These are phyloP conservation scores for Fagus sylvatica DNA, from an alignment of 306 rosid species.

Conservation along the genomic window DNA sequence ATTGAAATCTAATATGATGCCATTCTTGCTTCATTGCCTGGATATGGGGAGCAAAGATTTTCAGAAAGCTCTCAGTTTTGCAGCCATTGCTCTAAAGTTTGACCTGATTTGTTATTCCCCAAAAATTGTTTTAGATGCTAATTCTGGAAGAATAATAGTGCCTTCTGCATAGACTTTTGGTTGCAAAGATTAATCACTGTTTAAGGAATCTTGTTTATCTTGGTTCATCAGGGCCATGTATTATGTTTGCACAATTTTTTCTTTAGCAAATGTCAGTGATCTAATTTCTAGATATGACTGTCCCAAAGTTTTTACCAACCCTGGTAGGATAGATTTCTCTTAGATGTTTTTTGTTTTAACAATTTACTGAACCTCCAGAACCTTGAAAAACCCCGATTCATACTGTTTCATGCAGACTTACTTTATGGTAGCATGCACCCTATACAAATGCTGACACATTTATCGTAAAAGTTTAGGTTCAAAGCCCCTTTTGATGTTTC, in stretches of 20 bases:
- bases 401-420: background rate
- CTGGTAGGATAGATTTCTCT: background rate
- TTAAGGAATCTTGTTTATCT: background rate
- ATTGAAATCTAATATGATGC: background rate
- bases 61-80: background rate
- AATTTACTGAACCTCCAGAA: background rate
- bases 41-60: background rate
- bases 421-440: background rate
- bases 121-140: background rate
- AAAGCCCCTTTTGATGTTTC: background rate
- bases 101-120: background rate
- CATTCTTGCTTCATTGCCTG: background rate
- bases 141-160: background rate
- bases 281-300: background rate
- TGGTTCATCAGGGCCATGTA: background rate
- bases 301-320: background rate
- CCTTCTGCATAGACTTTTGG: background rate
- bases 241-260: background rate
- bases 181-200: background rate
- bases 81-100: background rate
- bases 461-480: too few relatives aligned
- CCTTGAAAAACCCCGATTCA: background rate
- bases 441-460: background rate
- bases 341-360: background rate
- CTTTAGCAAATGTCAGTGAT: background rate